These are phyloP conservation scores for Globisporangium carolinianum DNA, from an alignment of 352 stramenopile genomes.

Conservation along the genomic window DNA sequence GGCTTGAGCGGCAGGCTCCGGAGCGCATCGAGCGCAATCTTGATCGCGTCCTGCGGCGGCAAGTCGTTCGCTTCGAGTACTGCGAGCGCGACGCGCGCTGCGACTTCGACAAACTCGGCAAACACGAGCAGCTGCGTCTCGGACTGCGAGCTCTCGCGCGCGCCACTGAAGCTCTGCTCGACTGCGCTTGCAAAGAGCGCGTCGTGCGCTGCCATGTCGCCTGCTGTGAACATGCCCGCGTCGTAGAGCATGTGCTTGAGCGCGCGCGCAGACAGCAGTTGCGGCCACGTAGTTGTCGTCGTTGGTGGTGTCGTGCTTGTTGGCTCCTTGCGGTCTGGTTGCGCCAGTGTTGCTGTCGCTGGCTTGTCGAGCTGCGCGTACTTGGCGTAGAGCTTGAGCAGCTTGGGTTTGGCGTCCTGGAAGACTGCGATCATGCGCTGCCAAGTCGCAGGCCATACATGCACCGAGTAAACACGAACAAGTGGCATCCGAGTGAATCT, in stretches of 20 bases:
- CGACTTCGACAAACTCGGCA: constrained; percentile 65
- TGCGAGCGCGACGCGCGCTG: constrained; percentile 49
- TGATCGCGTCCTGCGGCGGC: constrained; percentile 58
- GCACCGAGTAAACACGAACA: neutral
- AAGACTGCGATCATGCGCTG: constrained; percentile 64
- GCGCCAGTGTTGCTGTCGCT: neutral
- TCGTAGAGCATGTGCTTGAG: constrained; percentile 72
- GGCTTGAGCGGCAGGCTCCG: constrained; percentile 38
- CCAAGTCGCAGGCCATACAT: too few species aligned
- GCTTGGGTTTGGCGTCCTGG: constrained; percentile 68
- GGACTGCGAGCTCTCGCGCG: constrained; percentile 20
- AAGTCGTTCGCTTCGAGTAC: constrained; percentile 59
- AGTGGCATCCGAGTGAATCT: neutral
- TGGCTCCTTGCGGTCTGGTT: neutral
- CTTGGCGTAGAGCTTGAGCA: constrained; percentile 61
- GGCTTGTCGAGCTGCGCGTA: constrained; percentile 27
- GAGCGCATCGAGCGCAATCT: constrained; percentile 68
- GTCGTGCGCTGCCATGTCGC: constrained; percentile 46
- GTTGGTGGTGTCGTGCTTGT: neutral
- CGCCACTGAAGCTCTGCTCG: constrained; percentile 53
- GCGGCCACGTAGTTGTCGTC: constrained; percentile 30
- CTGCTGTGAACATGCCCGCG: constrained; percentile 68
- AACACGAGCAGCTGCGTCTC: constrained; percentile 60
- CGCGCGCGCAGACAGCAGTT: constrained; percentile 31
- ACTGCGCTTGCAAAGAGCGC: constrained; percentile 48